Base-by-base conservation (phyloP, 2,329 filamentous ascomycete genomes). In the Hymenoscyphus linearis region DNA sequence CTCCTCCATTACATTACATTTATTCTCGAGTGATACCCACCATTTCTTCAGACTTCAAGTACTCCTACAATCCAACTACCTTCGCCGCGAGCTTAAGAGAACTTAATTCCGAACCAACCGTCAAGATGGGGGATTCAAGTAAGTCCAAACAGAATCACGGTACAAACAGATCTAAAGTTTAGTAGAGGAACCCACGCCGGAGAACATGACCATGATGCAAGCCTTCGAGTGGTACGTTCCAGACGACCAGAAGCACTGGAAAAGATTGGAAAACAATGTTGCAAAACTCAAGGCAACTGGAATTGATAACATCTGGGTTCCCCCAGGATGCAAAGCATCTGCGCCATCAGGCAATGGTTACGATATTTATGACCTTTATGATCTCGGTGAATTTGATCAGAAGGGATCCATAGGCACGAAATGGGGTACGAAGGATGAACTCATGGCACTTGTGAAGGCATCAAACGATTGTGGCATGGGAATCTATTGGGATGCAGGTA, bases 211-310 rank as follows among this genome's bases (percentile, higher is more conserved):
- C 57, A 82, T 90, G 75, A 80, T 90, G 66, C 86, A 90, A 73
- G 84, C 79, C 13, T 90, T 89, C 70, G 88, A 91, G 76, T 91
- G 88, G 88, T 85, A 90, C 69, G 79, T 85, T 4, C 85, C 85
- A 2, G 80, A 81, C 52, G 82, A 86, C 65, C 74, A 80, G 58
- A 74, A 78, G 55, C 86, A 90, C 73, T 90, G 84, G 82, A 74
- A 77, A 37, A 82, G 85, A 9, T 79, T 89, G 1, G 73, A 75
- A 14, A 74, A 76, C 18, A 77, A 78, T 6, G 69, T 88, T 1
- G 79, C 82, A 0, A 74, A 76, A 2, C 76, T 89, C 2, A 82
- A 84, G 67, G 75, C 78, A 0, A 79, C 85, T 36, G 88, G 87
- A 2, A 77, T 90, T 55, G 81, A 84, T 57, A 80, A 80, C 60